Base-by-base conservation (phyloP, 176 grass and related monocot genomes). In the sorghum (Sorghum bicolor) region DNA sequence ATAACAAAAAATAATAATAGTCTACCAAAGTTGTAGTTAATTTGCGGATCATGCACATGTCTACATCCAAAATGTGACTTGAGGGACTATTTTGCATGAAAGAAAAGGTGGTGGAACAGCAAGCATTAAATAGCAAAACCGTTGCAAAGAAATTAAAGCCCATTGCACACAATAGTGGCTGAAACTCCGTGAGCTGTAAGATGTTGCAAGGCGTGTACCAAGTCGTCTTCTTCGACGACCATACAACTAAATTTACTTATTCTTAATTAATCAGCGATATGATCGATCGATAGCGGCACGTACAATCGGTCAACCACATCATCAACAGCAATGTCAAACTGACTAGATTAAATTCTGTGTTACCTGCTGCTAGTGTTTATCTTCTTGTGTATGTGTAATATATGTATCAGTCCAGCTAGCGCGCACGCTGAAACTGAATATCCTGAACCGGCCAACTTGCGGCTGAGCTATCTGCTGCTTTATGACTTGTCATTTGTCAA, bases 401-500 rank as follows among this genome's bases (percentile, higher is more conserved):
- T 30, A 2, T 19, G 10, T 3, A 75, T 30, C n/a, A 11, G 31
- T 60, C 44, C 78, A 69, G 13, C 70, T 25, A 58, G 29, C 64
- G 16, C 36, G 36, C 62, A 60, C 33, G 20, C 48, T 6, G 44
- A 39, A 81, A 32, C 5, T 31, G 43, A 15, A 28, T 10, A 22
- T 6, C 34, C 17, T 60, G 55, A 60, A 30, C 25, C 25, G 25
- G 70, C 36, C 78, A 67, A 87, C 69, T 75, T 86, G 85, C 44
- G 2, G 25, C 58, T 67, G 50, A 80, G 55, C 78, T n/a, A 43
- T 89, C 83, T n/a, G 13, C 37, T 39, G 45, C 72, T 80, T 89
- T 64, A 81, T 76, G 31, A 64, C 33, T 34, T 16, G 55, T 72
- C 57, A 86, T 77, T 77, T 75, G 72, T 85, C 88, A 82, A 81